Conservation (phyloP, 352 stramenopile genomes). For the Lagenidium sp. region DNA sequence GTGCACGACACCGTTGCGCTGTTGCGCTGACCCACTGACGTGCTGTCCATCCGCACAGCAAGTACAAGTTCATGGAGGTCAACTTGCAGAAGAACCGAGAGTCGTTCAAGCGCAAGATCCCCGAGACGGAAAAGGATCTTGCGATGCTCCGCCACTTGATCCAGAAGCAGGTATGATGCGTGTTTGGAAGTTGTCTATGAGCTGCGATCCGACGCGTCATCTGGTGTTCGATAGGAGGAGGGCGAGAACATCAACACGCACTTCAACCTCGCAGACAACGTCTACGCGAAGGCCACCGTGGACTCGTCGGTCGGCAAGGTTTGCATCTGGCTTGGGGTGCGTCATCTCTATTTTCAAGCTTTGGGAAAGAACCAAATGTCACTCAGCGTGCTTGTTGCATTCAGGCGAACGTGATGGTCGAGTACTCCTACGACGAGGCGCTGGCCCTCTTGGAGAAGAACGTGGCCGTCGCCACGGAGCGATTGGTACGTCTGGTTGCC, state of each 20-base stretch:
- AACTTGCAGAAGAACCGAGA: slow-evolving; percentile 80
- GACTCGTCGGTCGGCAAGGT: slow-evolving; percentile 88
- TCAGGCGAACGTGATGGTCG: slow-evolving; percentile 94
- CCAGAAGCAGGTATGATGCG: slow-evolving; percentile 36
- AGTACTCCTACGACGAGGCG: slow-evolving; percentile 96
- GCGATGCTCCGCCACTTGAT: slow-evolving; percentile 70
- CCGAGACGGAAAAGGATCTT: slow-evolving; percentile 88
- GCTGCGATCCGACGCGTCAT: neutral
- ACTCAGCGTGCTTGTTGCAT: neutral
- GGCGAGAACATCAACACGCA: slow-evolving; percentile 79
- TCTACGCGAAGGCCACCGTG: slow-evolving; percentile 93
- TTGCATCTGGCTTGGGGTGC: slow-evolving; percentile 94
- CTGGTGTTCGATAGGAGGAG: slow-evolving; percentile 30
- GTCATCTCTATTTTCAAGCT: slow-evolving; percentile 5
- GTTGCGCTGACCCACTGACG: neutral
- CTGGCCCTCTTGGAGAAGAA: slow-evolving; percentile 83
- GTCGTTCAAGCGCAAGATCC: slow-evolving; percentile 87
- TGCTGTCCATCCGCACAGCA: slow-evolving; percentile 22
- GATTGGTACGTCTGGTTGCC: slow-evolving; percentile 29
- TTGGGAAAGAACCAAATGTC: neutral
- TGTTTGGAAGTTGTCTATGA: neutral
- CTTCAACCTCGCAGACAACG: slow-evolving; percentile 93
- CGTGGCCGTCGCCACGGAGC: slow-evolving; percentile 54
- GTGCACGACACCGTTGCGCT: neutral
- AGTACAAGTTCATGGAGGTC: slow-evolving; percentile 89